A percentile compares a stretch with the other conserved stretches of the same genome.
phyloP scores from a whole-genome alignment of 805 yeast genomes.

The Saturnispora saitoi region DNA sequence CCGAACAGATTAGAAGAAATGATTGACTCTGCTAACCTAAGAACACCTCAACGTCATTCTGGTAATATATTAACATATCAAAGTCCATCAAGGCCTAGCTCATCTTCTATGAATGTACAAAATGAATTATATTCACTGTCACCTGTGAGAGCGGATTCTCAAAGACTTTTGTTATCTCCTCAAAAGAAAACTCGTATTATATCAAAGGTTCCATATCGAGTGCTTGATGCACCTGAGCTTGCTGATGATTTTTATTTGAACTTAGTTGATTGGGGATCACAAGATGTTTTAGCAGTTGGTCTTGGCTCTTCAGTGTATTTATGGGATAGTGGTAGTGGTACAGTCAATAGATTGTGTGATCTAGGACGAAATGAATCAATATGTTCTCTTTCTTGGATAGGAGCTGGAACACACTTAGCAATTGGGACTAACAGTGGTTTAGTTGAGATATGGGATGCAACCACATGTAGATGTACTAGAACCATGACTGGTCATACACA shows the following conservation, averaged over 20 bases:
- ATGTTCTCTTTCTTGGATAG: constrained; percentile 88
- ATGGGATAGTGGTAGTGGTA: constrained; percentile 83
- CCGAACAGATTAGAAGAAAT: background rate
- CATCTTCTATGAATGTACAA: constrained; percentile 51
- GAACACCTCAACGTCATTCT: constrained; percentile 27
- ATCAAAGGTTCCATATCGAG: constrained; percentile 82
- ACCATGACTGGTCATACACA: constrained; percentile 87
- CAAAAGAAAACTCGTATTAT: constrained; percentile 70
- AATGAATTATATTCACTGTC: constrained; percentile 72
- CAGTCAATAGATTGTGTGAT: constrained; percentile 73
- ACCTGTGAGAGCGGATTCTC: constrained; percentile 86
- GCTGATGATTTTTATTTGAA: constrained; percentile 91
- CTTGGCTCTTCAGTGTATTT: constrained; percentile 79
- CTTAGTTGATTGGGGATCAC: constrained; percentile 91
- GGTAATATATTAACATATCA: constrained; percentile 68
- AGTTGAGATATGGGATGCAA: constrained; percentile 93
- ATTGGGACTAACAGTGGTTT: constrained; percentile 81
- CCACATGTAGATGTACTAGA: constrained; percentile 70
- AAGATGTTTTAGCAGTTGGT: constrained; percentile 84
- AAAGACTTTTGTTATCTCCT: constrained; percentile 70
- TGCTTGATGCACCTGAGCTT: constrained; percentile 90
- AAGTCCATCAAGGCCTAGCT: constrained; percentile 59
- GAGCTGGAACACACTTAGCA: constrained; percentile 89
- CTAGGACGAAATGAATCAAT: constrained; percentile 57
- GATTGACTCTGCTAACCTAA: constrained; percentile 10